These are phyloP conservation scores for Piloderma croceum DNA, from an alignment of 768 basidiomycete genomes.

Conservation along the genomic window DNA sequence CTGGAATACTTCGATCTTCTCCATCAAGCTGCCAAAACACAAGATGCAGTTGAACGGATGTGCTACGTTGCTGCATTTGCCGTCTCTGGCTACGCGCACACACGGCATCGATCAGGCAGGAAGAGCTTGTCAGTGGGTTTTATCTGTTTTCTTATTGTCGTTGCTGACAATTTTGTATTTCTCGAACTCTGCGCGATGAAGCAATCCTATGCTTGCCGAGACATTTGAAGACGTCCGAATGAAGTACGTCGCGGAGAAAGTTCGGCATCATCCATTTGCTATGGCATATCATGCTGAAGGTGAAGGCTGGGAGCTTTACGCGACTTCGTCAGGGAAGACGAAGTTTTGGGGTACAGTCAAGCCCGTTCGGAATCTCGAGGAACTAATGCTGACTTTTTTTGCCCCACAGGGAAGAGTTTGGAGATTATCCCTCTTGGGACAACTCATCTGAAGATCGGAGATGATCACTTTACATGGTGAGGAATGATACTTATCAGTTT, in stretches of 20 bases:
- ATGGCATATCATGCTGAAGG: slow-evolving; percentile 86
- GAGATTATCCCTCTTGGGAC: slow-evolving; percentile 80
- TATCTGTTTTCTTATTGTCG: slow-evolving; percentile 1
- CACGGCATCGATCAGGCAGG: slow-evolving; percentile 70
- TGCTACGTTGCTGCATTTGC: slow-evolving; percentile 81
- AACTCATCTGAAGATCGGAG: slow-evolving; percentile 59
- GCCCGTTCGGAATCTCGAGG: slow-evolving; percentile 4
- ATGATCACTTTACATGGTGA: slow-evolving; percentile 70
- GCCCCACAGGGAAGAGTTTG: slow-evolving; percentile 68
- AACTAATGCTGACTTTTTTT: slow-evolving; percentile 16
- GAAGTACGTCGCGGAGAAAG: slow-evolving; percentile 85
- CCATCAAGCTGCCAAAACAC: slow-evolving; percentile 52
- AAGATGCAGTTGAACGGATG: slow-evolving; percentile 61
- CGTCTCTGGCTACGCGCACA: slow-evolving; percentile 78
- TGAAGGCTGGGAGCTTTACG: slow-evolving; percentile 65
- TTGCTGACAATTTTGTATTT: slow-evolving; percentile 5
- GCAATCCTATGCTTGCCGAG: slow-evolving; percentile 85
- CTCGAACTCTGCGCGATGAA: slow-evolving; percentile 33
- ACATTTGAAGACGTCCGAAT: slow-evolving; percentile 81
- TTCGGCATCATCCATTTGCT: slow-evolving; percentile 77
- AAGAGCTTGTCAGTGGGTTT: slow-evolving; percentile 78
- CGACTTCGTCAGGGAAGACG: slow-evolving; percentile 76
- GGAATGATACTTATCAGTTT: slow-evolving; percentile 13
- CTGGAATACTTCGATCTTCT: slow-evolving; percentile 71
- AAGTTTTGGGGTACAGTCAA: slow-evolving; percentile 81